Base-by-base conservation (phyloP, 352 stramenopile genomes). In the Pythium volutum region DNA sequence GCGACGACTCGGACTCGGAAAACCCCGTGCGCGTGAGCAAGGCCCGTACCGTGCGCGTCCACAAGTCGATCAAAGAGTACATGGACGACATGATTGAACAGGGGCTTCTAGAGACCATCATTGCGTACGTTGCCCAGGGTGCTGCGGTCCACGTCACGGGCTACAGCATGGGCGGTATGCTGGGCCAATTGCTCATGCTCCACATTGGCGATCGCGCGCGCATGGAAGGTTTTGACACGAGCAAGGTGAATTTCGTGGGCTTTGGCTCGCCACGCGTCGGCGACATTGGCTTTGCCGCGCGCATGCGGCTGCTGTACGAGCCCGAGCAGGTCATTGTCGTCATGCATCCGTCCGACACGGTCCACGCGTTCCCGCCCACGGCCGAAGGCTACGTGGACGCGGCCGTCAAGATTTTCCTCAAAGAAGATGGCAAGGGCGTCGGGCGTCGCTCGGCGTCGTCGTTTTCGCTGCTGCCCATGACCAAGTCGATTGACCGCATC, bases 161-260 rank as follows among this genome's bases (percentile, higher is more conserved):
- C 5, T 95, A 95, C 69, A 91, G 79, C 50, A 95, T 95, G 85
- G 85, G 85, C 8, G 85, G 85, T 10, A 91, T 91, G 80, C 69
- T 93, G 4, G 80, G 81, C 7, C 81, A 93, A 55, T 56, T 93
- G 10, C 69, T 91, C n/a, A 88, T 91, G 77, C 60, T 93, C 14
- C 87, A 91, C 48, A 60, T 91, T 47, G 84, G 84, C 29, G 81
- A 93, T 45, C 79, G 82, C 38, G 80, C 79, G n/a, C 83, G 83
- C 26, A 90, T 92, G 76, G 71, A 86, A 25, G 75, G 74, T 18
- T 77, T 78, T 55, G 83, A 93, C 52, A 69, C 69, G 27, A 93
- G 79, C 59, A 89, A 92, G 55, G 86, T 95, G 64, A 91, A 81
- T 60, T 88, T 91, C 50, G 84, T 95, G 10, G 82, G 84, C 63